Conservation (phyloP, 2,329 filamentous ascomycete species). For the Hymenoscyphus linearis region DNA sequence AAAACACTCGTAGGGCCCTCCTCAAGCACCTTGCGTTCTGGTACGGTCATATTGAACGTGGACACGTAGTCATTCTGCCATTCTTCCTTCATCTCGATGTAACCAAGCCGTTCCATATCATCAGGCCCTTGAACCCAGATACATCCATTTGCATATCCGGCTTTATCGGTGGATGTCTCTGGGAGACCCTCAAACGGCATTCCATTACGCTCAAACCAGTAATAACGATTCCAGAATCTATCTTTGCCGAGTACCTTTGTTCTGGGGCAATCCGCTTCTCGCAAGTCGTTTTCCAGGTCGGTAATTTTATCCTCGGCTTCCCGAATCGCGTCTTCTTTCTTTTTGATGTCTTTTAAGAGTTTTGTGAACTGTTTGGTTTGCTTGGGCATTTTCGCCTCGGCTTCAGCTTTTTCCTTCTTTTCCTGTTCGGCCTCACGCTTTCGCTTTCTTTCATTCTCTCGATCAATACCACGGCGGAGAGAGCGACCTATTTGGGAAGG, state of each 20-base stretch:
- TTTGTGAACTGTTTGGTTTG: conserved; percentile 87
- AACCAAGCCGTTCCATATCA: conserved; percentile 78
- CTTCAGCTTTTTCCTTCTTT: conserved; percentile 55
- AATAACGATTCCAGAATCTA: conserved; percentile 96
- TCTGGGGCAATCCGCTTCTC: conserved; percentile 88
- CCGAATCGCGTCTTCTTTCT: conserved; percentile 74
- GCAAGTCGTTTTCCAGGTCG: conserved; percentile 82
- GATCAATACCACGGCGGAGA: conserved; percentile 59
- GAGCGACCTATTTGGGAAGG: conserved; percentile 44
- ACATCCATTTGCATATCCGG: conserved; percentile 88
- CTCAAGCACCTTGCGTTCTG: conserved; percentile 78
- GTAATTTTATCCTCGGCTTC: conserved; percentile 82
- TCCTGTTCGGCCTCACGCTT: conserved; percentile 72
- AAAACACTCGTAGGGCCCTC: conserved; percentile 77
- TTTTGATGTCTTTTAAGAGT: conserved; percentile 81
- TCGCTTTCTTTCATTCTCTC: conserved; percentile 65
- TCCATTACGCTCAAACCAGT: conserved; percentile 98
- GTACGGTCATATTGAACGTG: conserved; percentile 75
- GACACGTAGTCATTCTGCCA: conserved; percentile 70
- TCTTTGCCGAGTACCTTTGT: conserved; percentile 89
- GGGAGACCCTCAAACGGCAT: conserved; percentile 93
- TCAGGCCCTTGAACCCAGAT: conserved; percentile 97
- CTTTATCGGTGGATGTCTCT: conserved; percentile 78
- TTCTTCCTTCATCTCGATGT: conserved; percentile 71
- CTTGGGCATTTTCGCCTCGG: conserved; percentile 57